phyloP scores from a whole-genome alignment of 1,139 yeast genomes.

The Taiozyma onychis region DNA sequence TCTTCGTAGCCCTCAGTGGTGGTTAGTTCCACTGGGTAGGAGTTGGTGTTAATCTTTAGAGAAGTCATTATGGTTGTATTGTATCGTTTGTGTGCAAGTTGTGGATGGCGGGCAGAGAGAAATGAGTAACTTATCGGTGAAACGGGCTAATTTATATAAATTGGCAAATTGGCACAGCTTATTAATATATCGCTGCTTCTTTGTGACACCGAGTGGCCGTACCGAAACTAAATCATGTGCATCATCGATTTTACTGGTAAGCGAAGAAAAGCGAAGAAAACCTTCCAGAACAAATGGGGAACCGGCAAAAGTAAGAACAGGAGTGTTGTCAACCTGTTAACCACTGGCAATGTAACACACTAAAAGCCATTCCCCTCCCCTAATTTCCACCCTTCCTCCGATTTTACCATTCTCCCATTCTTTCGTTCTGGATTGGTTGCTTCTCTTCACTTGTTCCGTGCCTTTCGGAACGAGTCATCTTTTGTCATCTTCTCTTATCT shows the following conservation, averaged over 20 bases:
- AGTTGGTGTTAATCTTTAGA: slow-evolving; percentile 5
- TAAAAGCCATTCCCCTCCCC: too few relatives aligned
- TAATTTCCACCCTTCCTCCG: too few relatives aligned
- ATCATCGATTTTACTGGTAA: neutral
- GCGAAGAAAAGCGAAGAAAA: neutral
- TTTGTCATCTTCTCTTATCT: too few relatives aligned
- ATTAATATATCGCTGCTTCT: neutral
- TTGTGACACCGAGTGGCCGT: neutral
- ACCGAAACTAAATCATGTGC: neutral
- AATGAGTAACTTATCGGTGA: too few relatives aligned
- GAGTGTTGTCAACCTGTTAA: too few relatives aligned
- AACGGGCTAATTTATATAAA: too few relatives aligned
- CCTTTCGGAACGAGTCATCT: too few relatives aligned
- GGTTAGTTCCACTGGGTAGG: slow-evolving; percentile 29
- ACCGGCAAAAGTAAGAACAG: neutral
- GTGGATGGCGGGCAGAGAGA: too few relatives aligned
- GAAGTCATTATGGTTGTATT: slow-evolving; percentile 1
- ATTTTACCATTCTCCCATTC: too few relatives aligned
- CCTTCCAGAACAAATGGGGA: neutral
- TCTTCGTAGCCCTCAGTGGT: slow-evolving; percentile 30
- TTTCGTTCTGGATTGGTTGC: too few relatives aligned
- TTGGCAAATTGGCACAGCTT: neutral
- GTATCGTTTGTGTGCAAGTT: neutral
- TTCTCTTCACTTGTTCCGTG: too few relatives aligned
- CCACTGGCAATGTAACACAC: too few relatives aligned